A percentile compares a stretch with the other conserved stretches of the same genome.
These are phyloP conservation scores for Venturia oleaginea DNA, from an alignment of 2,329 filamentous ascomycete genomes.

Conservation along the genomic window DNA sequence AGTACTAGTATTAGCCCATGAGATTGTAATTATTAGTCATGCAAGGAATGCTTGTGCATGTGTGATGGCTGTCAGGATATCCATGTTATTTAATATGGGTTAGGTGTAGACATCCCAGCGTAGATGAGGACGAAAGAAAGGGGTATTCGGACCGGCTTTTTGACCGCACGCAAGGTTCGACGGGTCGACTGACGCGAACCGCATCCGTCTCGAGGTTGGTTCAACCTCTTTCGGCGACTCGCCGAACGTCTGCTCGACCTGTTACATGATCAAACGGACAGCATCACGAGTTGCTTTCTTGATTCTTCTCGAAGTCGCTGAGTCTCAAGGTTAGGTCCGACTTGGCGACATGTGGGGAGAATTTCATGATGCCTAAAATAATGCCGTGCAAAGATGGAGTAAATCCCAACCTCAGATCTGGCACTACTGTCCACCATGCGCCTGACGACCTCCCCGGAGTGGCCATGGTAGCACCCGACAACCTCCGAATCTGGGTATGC, in stretches of 20 bases:
- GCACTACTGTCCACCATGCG: not conserved
- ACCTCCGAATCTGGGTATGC: not conserved
- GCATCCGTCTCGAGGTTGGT: not conserved
- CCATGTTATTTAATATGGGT: not conserved
- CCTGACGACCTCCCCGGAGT: not conserved
- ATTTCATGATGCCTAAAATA: not conserved
- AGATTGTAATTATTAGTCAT: not conserved
- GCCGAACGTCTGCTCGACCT: not conserved
- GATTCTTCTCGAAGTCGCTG: not conserved
- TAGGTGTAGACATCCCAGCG: not conserved
- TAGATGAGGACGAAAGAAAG: not conserved
- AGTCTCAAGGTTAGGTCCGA: not conserved
- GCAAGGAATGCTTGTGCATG: not conserved
- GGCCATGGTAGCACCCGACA: not conserved
- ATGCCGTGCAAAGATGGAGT: not conserved
- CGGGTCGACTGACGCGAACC: not conserved
- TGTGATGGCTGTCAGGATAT: not conserved
- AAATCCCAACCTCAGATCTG: not conserved
- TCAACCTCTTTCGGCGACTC: not conserved
- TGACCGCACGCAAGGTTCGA: not conserved
- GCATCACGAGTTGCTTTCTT: not conserved
- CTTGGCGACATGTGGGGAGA: conserved; percentile 4
- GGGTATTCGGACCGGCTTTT: not conserved
- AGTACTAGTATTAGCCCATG: too few relatives aligned
- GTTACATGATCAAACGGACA: not conserved